Evolutionary conservation across 495 filamentous ascomycete species (phyloP).

Genomic region (Chaetomium fimeti): DNA sequence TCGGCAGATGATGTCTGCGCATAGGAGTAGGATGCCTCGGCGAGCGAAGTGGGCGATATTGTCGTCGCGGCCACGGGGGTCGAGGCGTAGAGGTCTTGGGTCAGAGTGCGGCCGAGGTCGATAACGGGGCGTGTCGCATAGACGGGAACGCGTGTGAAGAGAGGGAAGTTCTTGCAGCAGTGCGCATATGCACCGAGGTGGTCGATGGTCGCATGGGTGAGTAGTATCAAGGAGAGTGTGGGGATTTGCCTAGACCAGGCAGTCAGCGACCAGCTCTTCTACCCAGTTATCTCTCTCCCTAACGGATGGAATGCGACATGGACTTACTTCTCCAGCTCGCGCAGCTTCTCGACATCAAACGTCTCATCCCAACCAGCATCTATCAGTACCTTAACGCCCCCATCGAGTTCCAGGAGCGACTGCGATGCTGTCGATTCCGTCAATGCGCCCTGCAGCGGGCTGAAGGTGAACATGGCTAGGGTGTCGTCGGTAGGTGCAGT

Average conservation of each 20-base stretch:
- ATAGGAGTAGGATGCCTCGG: constrained; percentile 61
- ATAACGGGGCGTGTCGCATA: constrained; percentile 95
- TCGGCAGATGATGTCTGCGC: constrained; percentile 48
- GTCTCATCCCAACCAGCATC: constrained; percentile 95
- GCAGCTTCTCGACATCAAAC: constrained; percentile 77
- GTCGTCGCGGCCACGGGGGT: constrained; percentile 81
- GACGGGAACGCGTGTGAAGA: constrained; percentile 89
- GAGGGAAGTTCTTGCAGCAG: constrained; percentile 93
- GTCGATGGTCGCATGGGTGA: constrained; percentile 86
- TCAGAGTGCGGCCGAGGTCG: constrained; percentile 81
- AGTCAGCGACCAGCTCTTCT: constrained; percentile 15
- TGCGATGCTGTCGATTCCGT: constrained; percentile 84
- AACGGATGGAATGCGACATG: background rate
- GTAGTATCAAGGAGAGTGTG: constrained; percentile 87
- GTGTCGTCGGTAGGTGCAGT: no score
- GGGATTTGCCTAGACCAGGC: constrained; percentile 65
- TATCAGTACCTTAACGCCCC: constrained; percentile 89
- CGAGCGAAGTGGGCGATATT: constrained; percentile 65
- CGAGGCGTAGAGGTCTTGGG: constrained; percentile 91
- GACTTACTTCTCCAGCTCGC: constrained; percentile 81
- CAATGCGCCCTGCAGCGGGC: constrained; percentile 85
- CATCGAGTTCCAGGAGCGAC: constrained; percentile 93
- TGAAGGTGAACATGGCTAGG: constrained; percentile 85
- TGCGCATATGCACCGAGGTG: constrained; percentile 94
- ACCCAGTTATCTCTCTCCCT: background rate